A percentile compares a stretch with the other conserved stretches of the same genome.
These are phyloP conservation scores for Xylaria grammica DNA, from an alignment of 495 filamentous ascomycete species.

Conservation along the genomic window DNA sequence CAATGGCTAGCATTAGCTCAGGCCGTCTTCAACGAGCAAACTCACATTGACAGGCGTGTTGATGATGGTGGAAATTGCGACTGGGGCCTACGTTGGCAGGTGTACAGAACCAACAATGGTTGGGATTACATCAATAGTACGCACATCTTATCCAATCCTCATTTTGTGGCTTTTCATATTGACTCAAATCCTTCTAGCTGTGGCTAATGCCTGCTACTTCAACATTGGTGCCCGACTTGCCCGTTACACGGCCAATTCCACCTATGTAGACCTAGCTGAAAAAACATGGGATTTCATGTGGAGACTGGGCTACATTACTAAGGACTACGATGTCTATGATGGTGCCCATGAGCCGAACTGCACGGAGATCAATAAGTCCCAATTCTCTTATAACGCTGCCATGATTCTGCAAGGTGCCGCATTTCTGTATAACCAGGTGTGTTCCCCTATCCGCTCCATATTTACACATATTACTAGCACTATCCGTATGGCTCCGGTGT, in stretches of 20 bases:
- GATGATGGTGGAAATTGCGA: conserved; percentile 63
- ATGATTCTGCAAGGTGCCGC: conserved; percentile 62
- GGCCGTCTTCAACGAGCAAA: conserved; percentile 74
- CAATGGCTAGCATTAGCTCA: conserved; percentile 75
- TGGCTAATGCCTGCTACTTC: conserved; percentile 66
- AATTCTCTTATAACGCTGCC: conserved; percentile 66
- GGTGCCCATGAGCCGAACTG: conserved; percentile 51
- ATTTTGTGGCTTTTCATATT: not conserved
- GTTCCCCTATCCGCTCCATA: conserved; percentile 22
- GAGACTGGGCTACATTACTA: conserved; percentile 44
- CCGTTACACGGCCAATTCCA: conserved; percentile 64
- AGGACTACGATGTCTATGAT: conserved; percentile 54
- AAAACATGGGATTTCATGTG: conserved; percentile 62
- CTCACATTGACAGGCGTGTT: conserved; percentile 60
- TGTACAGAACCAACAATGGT: conserved; percentile 73
- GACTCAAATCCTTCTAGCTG: conserved; percentile 36
- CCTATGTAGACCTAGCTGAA: conserved; percentile 64
- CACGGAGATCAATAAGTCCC: conserved; percentile 40
- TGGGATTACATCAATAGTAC: conserved; percentile 73
- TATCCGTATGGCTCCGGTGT: not conserved
- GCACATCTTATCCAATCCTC: conserved; percentile 31
- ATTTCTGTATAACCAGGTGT: conserved; percentile 61
- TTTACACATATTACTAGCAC: not conserved
- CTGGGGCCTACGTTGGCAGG: conserved; percentile 82
- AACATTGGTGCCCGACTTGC: conserved; percentile 66